Conservation (phyloP, 1,284 basidiomycete species). For the Mycosarcoma maydis region DNA sequence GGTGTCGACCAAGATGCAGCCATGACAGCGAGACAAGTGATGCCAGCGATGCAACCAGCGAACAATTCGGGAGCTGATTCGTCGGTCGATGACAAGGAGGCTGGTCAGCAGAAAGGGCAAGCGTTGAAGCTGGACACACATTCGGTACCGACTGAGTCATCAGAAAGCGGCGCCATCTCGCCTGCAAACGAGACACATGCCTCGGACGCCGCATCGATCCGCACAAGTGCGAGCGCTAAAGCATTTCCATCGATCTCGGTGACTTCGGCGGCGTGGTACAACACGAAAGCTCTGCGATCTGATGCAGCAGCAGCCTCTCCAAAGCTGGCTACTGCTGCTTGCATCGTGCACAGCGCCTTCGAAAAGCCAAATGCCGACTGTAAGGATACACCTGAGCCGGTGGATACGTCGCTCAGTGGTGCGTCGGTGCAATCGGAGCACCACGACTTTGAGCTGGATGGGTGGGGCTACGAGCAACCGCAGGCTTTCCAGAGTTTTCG, state of each 20-base stretch:
- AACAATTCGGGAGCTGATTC: conserved; percentile 5
- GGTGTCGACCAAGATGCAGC: conserved; percentile 4
- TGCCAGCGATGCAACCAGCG: neutral
- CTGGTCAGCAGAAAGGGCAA: neutral
- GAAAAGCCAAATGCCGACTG: conserved; percentile 1
- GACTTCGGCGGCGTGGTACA: conserved; percentile 55
- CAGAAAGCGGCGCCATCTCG: neutral
- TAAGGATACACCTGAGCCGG: conserved; percentile 1
- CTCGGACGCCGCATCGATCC: conserved; percentile 26
- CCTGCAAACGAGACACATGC: conserved; percentile 1
- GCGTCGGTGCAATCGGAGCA: conserved; percentile 30
- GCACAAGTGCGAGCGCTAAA: conserved; percentile 37
- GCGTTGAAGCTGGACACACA: neutral
- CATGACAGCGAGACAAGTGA: neutral
- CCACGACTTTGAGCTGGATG: conserved; percentile 50
- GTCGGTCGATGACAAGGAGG: neutral
- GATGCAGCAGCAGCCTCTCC: conserved; percentile 15
- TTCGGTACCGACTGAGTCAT: neutral
- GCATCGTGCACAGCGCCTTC: conserved; percentile 9
- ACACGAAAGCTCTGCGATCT: conserved; percentile 31
- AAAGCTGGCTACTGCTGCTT: conserved; percentile 13
- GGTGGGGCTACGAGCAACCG: conserved; percentile 45
- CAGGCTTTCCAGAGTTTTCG: conserved; percentile 25
- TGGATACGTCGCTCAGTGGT: conserved; percentile 22
- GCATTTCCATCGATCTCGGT: conserved; percentile 52